Percentiles rank a stretch among this genome's conserved stretches.
These are phyloP conservation scores for Terana coerulea DNA, from an alignment of 768 basidiomycete species.

Conservation along the genomic window DNA sequence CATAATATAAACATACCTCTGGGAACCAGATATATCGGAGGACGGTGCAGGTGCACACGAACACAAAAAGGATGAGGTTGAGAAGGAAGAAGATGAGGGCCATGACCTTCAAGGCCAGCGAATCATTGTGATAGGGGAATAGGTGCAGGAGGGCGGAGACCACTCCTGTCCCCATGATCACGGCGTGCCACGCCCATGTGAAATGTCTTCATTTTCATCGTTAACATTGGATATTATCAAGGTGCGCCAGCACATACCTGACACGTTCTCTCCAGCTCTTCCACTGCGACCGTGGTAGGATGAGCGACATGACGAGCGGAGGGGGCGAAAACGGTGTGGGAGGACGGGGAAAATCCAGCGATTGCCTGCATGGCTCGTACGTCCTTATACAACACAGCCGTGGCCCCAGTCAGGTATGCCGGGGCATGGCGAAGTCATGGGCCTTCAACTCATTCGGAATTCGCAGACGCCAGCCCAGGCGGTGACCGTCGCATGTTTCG, in stretches of 20 bases:
- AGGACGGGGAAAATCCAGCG: conserved; percentile 1
- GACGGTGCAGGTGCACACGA: conserved; percentile 42
- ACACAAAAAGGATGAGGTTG: conserved; percentile 50
- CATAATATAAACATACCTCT: no score
- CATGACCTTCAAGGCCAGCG: conserved; percentile 36
- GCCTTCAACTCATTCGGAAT: no score
- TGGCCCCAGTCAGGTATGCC: neutral
- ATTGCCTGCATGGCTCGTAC: no score
- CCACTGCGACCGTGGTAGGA: conserved; percentile 21
- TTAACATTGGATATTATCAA: neutral
- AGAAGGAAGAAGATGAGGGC: conserved; percentile 55
- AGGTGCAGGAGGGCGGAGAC: conserved; percentile 52
- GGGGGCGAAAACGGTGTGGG: neutral
- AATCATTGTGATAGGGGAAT: conserved; percentile 51
- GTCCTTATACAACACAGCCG: no score
- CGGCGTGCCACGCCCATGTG: neutral
- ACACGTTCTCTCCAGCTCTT: conserved; percentile 37
- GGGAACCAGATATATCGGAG: conserved; percentile 54
- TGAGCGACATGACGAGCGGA: conserved; percentile 3
- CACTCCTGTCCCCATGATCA: conserved; percentile 40
- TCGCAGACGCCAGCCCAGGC: neutral
- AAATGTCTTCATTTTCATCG: neutral
- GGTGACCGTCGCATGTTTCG: neutral
- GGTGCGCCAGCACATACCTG: conserved; percentile 21
- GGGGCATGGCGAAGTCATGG: no score